Evolutionary conservation across 495 filamentous ascomycete genomes (phyloP).

Genomic region (Aspergillus kassunensis): DNA sequence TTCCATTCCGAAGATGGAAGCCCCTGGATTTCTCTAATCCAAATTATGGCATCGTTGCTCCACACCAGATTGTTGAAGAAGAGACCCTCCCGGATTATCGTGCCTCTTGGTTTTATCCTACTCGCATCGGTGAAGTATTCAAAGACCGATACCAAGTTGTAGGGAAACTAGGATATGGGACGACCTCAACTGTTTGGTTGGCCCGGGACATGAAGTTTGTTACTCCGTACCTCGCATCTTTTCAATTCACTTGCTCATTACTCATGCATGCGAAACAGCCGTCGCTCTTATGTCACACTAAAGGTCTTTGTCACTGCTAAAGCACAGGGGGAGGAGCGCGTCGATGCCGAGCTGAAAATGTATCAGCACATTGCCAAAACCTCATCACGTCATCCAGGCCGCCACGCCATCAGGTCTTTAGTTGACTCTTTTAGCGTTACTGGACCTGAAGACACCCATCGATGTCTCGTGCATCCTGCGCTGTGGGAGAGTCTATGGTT

Average conservation of each 20-base stretch:
- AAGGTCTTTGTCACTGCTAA: slow-evolving; percentile 31
- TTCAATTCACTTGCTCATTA: not conserved
- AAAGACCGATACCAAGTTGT: slow-evolving; percentile 6
- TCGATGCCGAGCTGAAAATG: slow-evolving; percentile 35
- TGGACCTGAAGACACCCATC: slow-evolving; percentile 35
- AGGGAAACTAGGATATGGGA: slow-evolving; percentile 18
- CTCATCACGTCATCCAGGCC: slow-evolving; percentile 24
- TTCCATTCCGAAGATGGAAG: slow-evolving; percentile 6
- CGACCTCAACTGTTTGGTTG: slow-evolving; percentile 32
- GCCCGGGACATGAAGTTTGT: slow-evolving; percentile 32
- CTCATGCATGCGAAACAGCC: slow-evolving; percentile 1
- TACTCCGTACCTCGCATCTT: too few relatives aligned
- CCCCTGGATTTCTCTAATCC: slow-evolving; percentile 20
- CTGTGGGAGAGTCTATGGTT: slow-evolving; percentile 38
- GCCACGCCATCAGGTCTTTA: slow-evolving; percentile 18
- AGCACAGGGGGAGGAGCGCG: slow-evolving; percentile 23
- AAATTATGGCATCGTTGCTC: slow-evolving; percentile 12
- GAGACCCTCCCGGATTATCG: slow-evolving; percentile 10
- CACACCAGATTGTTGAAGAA: slow-evolving; percentile 18
- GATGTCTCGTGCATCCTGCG: slow-evolving; percentile 40
- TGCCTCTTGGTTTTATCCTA: slow-evolving; percentile 9
- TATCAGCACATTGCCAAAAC: slow-evolving; percentile 20
- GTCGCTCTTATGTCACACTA: slow-evolving; percentile 13
- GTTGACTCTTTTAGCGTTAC: slow-evolving; percentile 33
- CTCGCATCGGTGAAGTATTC: slow-evolving; percentile 9